Percentiles rank a stretch among this genome's conserved stretches.
phyloP scores from a whole-genome alignment of 192 early-diverging fungal genomes.

The Umbelopsis ramanniana region DNA sequence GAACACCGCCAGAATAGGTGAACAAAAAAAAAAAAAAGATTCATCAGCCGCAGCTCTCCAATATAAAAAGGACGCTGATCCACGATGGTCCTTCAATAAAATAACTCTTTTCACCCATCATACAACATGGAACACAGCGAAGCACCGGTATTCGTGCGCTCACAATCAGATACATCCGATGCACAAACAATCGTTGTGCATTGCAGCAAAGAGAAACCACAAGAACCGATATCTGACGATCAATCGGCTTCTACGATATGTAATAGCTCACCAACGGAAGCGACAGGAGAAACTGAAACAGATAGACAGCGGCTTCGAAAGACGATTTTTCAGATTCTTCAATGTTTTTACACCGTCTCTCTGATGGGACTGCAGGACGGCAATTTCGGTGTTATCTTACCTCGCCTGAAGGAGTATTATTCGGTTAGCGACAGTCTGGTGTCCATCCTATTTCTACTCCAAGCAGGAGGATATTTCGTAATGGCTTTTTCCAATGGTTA shows the following conservation, averaged over 20 bases:
- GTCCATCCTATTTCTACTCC: slow-evolving; percentile 32
- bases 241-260: not conserved
- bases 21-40: not conserved
- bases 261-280: not conserved
- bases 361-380: slow-evolving; percentile 38
- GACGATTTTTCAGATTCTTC: not conserved
- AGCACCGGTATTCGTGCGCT: not conserved
- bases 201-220: not conserved
- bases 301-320: not conserved
- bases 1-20: not conserved
- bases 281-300: not conserved
- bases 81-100: not conserved
- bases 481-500: slow-evolving; percentile 32
- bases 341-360: slow-evolving; percentile 1
- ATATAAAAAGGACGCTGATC: not conserved
- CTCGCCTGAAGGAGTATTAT: slow-evolving; percentile 36
- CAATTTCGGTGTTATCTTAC: slow-evolving; percentile 36
- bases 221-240: not conserved
- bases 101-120: not conserved
- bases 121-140: not conserved
- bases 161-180: not conserved
- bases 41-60: no score
- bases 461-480: slow-evolving; percentile 29
- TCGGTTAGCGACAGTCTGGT: slow-evolving; percentile 29
- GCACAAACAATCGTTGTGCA: not conserved